A percentile compares a stretch with the other conserved stretches of the same genome.
phyloP scores from a whole-genome alignment of 2,329 filamentous ascomycete genomes.

The Karstenula rhodostoma region DNA sequence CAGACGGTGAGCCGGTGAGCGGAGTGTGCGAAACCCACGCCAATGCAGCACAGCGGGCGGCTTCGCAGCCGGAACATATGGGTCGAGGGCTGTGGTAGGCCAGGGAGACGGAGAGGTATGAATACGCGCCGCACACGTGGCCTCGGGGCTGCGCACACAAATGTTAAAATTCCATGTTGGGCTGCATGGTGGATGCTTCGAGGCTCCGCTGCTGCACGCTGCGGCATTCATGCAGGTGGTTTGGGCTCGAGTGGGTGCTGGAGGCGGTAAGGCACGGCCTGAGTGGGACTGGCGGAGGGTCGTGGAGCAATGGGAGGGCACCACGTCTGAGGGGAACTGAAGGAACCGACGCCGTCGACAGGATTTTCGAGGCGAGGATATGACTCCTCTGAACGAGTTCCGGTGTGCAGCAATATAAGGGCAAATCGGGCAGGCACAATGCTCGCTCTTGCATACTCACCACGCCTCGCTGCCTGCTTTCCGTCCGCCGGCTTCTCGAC shows the following conservation, averaged over 20 bases:
- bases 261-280: conserved; percentile 18
- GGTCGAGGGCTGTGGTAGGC: conserved; percentile 18
- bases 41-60: conserved; percentile 22
- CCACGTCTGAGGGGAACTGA: conserved; percentile 13
- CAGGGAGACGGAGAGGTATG: conserved; percentile 13
- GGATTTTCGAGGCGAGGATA: conserved; percentile 15
- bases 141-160: conserved; percentile 19
- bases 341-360: conserved; percentile 15
- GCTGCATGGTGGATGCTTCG: conserved; percentile 27
- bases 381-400: conserved; percentile 19
- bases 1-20: conserved; percentile 24
- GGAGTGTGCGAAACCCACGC: conserved; percentile 19
- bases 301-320: conserved; percentile 20
- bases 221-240: conserved; percentile 16
- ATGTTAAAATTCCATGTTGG: conserved; percentile 29
- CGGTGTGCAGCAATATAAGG: conserved; percentile 30
- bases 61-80: conserved; percentile 12
- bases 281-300: conserved; percentile 12
- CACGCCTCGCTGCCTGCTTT: conserved; percentile 16
- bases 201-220: conserved; percentile 24
- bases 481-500: conserved; percentile 11
- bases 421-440: conserved; percentile 17
- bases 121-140: conserved; percentile 27
- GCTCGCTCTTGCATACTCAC: conserved; percentile 19
- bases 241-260: conserved; percentile 23